Evolutionary conservation across 257 asterid species (phyloP).

Genomic region (Oldenlandia corymbosa): DNA sequence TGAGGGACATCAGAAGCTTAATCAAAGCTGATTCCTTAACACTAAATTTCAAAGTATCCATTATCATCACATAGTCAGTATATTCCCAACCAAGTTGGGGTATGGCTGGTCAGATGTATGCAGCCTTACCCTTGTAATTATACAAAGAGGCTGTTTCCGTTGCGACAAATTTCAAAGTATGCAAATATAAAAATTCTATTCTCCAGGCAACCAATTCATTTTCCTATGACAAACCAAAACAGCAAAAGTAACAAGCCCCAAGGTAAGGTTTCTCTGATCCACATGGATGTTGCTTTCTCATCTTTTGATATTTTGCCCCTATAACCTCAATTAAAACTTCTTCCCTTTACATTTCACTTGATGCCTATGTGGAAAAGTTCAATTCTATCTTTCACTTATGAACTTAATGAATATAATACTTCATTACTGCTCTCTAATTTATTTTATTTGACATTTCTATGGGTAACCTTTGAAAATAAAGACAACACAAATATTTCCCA

Average conservation of each 20-base stretch:
- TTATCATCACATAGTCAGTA: no score
- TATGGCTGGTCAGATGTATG: no score
- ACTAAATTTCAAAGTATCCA: no score
- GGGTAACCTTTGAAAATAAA: neutral
- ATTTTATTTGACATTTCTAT: neutral
- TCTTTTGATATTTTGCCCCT: neutral
- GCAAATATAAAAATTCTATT: no score
- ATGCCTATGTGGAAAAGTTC: neutral
- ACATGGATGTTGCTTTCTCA: neutral
- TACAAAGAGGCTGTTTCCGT: no score
- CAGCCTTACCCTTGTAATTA: no score
- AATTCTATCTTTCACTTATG: neutral
- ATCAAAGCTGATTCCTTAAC: no score
- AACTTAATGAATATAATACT: neutral
- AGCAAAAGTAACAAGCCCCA: neutral
- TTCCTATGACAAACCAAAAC: neutral
- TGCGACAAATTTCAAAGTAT: no score
- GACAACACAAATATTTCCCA: no score
- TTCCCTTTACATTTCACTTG: neutral
- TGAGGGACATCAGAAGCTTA: no score
- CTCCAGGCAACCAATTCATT: no score
- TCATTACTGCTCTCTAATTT: neutral
- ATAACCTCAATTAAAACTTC: neutral
- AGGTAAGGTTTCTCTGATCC: neutral
- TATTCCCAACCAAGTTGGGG: no score